Base-by-base conservation (phyloP, 306 rosid genomes). In the Oemleria cerasiformis region DNA sequence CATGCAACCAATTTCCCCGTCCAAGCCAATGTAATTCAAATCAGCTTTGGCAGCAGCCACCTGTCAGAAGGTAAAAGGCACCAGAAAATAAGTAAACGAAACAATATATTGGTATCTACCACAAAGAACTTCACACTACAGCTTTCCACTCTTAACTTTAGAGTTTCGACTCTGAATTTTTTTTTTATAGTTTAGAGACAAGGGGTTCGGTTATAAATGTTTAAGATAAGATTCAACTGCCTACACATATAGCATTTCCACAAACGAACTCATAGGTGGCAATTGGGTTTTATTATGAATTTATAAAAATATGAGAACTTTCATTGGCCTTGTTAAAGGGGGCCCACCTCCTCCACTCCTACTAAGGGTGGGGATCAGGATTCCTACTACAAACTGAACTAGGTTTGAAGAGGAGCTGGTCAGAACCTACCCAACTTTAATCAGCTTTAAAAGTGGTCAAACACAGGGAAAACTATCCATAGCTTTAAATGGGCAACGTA, bases 1-100 rank as follows among this genome's bases (percentile, higher is more conserved):
- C 99, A 94, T 94, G 88, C 99, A 94, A 63, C 99, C 99, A 80
- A 94, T 94, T 82, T 94, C 99, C 75, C 99, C 99, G 84, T 94
- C 99, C 65, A 94, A 84, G 30, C 99, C 99, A 75, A 94, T 94
- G 62, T 94, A 94, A 78, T 94, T 94, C 73, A 94, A 83, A 81
- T 94, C 97, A 57, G 96, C 99, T 79, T 91, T 88, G 68, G 96
- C 97, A 75, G 99, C 99, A 76, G 83, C 67, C 66, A 91, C 99
- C 99, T 94, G 90, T 71, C 42, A 62, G 44, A 81, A 48, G 76
- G 69, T 45, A 78, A 77, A 40, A 82, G 21, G 58, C 65, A 73
- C 58, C 71, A 53, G n/a, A 70, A 67, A 69, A 69, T 34, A 25
- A 44, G 39, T 36, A 54, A 30, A 16, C 19, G 39, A 9, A 63